Base-by-base conservation (phyloP, 2,329 filamentous ascomycete genomes). In the Albifimbria verrucaria region DNA sequence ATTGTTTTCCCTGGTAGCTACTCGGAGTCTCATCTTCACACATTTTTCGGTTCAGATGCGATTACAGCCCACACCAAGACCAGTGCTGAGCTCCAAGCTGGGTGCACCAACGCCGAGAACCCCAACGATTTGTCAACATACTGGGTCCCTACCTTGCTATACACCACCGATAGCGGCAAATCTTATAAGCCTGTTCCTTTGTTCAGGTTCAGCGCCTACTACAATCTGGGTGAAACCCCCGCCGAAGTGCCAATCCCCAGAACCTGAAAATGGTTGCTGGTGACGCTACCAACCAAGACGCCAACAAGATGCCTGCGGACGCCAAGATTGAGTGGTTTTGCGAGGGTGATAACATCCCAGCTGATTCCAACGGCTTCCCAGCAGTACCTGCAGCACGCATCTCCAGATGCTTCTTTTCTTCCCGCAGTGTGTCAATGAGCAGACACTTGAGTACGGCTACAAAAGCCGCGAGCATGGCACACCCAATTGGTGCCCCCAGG, bases 101-200 rank as follows among this genome's bases (percentile, higher is more conserved):
- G 76, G 9, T 78, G 76, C 66, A 72, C 74, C 10, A 72, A 68
- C 9, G 71, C 66, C 17, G 63, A 75, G 55, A 78, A 78, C 62
- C 71, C 73, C 20, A 78, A 78, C 51, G 76, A 78, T 52, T 62
- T 76, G 1, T 76, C 72, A 0, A 63, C 70, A 4, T 78, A 78
- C 67, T 78, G 71, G 75, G 65, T 71, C 0, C 75, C 74, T 0
- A 77, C 75, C 0, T 63, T 73, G 3, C 67, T 72, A 2, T 71
- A 68, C 57, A 69, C 68, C 7, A 57, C 60, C 36, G 58, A 67
- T 21, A 64, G 67, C 32, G 60, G 54, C n/a, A 64, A 62, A 20
- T 63, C 65, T 32, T 70, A 59, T 7, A 65, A 67, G 17, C 58
- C 60, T 12, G 69, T 68, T 12, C 67, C 58, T 50, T 62, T 63